Base-by-base conservation (phyloP, 2,329 filamentous ascomycete species). In the Golovinomyces cichoracearum region DNA sequence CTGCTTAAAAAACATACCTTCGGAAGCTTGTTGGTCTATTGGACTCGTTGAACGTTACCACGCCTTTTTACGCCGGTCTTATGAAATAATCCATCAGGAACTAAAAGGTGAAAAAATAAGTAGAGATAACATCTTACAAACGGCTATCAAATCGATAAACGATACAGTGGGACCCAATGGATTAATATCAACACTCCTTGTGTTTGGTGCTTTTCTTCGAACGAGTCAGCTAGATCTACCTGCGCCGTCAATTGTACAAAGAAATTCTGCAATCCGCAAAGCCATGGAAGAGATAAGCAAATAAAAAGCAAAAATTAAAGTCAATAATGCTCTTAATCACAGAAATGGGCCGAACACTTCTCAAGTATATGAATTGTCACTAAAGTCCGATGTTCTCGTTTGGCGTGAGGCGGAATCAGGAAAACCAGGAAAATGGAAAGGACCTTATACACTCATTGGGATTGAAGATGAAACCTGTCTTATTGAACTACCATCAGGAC, bases 211-310 rank as follows among this genome's bases (percentile, higher is more conserved):
- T 15, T 48, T 15, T 21, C 45, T 29, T 2, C 27, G 31, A 35
- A 48, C 38, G 27, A 23, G 10, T 12, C 12, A 19, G 3, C 31
- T 38, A 3, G 31, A 37, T 37, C 22, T 26, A 33, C 35, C 26
- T 17, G n/a, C 26, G 22, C 33, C 42, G 19, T 33, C 48, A 6
- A 31, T 47, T 17, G 33, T 7, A 6, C 47, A 49, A 46, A 4
- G 48, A 29, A 29, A 48, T 26, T 17, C n/a, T 4, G 37, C 51
- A 10, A 22, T 49, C 17, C 45, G 33, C 15, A 50, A 51, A 26
- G 49, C 47, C 6, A 50, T 48, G 29, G 47, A 41, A 9, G 45
- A 52, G 31, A 26, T 52, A 19, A 6, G 38, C 6, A 50, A 48
- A 12, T 19, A 45, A 12, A 33, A 19, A 15, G 40, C 31, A 15